Evolutionary conservation across 2,329 filamentous ascomycete genomes (phyloP), one percentile per base, ranked within the genome.

Genomic region (Epichloe sp.): DNA sequence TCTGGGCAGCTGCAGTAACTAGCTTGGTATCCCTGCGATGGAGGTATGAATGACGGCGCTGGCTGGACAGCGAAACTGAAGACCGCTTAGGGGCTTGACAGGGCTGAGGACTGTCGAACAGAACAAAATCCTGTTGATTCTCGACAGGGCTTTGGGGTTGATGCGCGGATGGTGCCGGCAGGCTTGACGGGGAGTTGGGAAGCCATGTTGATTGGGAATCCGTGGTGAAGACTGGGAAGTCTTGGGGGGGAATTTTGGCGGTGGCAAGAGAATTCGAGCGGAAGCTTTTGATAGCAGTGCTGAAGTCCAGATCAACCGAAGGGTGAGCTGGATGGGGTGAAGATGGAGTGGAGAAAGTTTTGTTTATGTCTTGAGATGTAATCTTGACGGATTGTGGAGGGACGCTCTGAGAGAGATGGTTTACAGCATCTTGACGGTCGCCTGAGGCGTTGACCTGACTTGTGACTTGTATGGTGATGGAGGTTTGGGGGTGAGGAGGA

Each of bases 121-220:
- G 80, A 71, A 86, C 82, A 68, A 89, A 89, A 82, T 89, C 85
- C 75, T 83, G 76, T 63, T 78, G 78, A 52, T 58, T 59, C 59
- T 67, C 64, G 60, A 74, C 71, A 67, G 71, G 74, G 67, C 71
- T 71, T 68, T 72, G 67, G 70, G 72, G 71, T 68, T 79, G 70
- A 59, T 73, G 78, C 72, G 75, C 75, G 72, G 78, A 67, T 71
- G 70, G 61, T 73, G 78, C 80, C 80, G 78, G 78, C 77, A 74
- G 76, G 76, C 72, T 78, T 68, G 73, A 62, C 64, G 75, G 73
- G 74, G 73, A 80, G 74, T 81, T 82, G 77, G 83, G 79, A 82
- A 77, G 84, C 86, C 86, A 90, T 90, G 77, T 62, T 88, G 81
- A 80, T 72, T 76, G 76, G 69, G 81, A 79, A 86, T 85, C 85